These are phyloP conservation scores for Lactarius tabidus DNA, from an alignment of 768 basidiomycete genomes.

Conservation along the genomic window DNA sequence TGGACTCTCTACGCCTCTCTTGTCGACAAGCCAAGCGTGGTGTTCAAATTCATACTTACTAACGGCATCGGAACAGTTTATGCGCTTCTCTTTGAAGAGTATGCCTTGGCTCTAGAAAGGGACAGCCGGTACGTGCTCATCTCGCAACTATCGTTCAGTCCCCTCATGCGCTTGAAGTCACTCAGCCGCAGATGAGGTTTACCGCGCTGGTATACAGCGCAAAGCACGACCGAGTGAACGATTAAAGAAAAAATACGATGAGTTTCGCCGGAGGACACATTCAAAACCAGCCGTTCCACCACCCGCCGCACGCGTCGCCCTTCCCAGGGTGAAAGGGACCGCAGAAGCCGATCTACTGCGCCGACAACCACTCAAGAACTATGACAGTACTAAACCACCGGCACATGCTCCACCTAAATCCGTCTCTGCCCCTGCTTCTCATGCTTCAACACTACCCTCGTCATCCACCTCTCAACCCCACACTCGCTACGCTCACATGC, in stretches of 20 bases:
- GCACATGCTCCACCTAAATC: conserved; percentile 28
- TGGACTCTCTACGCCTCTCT: conserved; percentile 87
- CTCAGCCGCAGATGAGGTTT: conserved; percentile 76
- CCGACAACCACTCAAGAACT: conserved; percentile 24
- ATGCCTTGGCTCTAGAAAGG: conserved; percentile 73
- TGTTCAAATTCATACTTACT: conserved; percentile 51
- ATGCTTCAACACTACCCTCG: conserved; percentile 28
- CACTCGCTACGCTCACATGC: conserved; percentile 65
- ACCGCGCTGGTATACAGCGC: conserved; percentile 75
- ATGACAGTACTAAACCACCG: conserved; percentile 6
- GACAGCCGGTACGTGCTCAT: conserved; percentile 56
- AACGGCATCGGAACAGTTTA: conserved; percentile 61
- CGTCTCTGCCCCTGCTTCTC: conserved; percentile 28
- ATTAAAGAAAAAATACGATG: conserved; percentile 74
- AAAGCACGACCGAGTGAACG: conserved; percentile 79
- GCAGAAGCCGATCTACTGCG: conserved; percentile 23
- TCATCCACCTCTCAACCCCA: conserved; percentile 22
- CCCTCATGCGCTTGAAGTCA: conserved; percentile 41
- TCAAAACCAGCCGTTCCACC: conserved; percentile 9
- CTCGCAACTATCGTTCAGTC: background rate
- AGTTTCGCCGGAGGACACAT: conserved; percentile 48
- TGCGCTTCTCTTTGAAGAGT: conserved; percentile 86
- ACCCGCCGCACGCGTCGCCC: conserved; percentile 9
- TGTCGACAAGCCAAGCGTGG: conserved; percentile 64
- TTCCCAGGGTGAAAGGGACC: conserved; percentile 24